Evolutionary conservation across 805 yeast genomes (phyloP).

Genomic region (Candida ortonii): DNA sequence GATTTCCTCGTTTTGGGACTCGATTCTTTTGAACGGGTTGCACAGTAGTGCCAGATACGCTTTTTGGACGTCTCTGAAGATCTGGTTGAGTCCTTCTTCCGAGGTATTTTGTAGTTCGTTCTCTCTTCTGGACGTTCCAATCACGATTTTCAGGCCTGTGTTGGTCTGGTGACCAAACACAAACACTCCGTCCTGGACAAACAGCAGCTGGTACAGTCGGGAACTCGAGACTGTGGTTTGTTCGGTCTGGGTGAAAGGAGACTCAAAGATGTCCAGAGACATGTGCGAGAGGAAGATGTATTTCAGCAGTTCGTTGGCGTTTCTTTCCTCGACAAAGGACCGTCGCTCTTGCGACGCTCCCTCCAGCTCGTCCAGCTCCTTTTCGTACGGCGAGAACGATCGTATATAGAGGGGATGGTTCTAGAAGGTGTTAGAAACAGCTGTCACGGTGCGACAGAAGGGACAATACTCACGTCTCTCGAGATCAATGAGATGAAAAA

Average conservation of each 20-base stretch:
- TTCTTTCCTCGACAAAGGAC: constrained; percentile 27
- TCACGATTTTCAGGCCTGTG: constrained; percentile 63
- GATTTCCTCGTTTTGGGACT: constrained; percentile 30
- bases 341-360: constrained; percentile 14
- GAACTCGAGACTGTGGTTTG: constrained; percentile 19
- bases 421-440: constrained; percentile 23
- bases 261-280: constrained; percentile 67
- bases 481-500: constrained; percentile 58
- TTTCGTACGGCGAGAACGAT: constrained; percentile 39
- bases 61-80: constrained; percentile 46
- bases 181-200: constrained; percentile 63
- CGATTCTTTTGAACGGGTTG: constrained; percentile 55
- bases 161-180: constrained; percentile 69
- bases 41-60: constrained; percentile 55
- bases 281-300: constrained; percentile 73
- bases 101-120: constrained; percentile 20
- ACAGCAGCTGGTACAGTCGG: constrained; percentile 45
- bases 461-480: constrained; percentile 38
- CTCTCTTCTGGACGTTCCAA: constrained; percentile 46
- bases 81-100: constrained; percentile 18
- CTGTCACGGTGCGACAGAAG: background rate
- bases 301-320: constrained; percentile 49
- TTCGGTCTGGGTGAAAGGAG: constrained; percentile 34
- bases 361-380: constrained; percentile 15
- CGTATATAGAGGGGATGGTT: constrained; percentile 61